Conservation (phyloP, 2,329 filamentous ascomycete genomes). For the Tolypocladium guangdongense region DNA sequence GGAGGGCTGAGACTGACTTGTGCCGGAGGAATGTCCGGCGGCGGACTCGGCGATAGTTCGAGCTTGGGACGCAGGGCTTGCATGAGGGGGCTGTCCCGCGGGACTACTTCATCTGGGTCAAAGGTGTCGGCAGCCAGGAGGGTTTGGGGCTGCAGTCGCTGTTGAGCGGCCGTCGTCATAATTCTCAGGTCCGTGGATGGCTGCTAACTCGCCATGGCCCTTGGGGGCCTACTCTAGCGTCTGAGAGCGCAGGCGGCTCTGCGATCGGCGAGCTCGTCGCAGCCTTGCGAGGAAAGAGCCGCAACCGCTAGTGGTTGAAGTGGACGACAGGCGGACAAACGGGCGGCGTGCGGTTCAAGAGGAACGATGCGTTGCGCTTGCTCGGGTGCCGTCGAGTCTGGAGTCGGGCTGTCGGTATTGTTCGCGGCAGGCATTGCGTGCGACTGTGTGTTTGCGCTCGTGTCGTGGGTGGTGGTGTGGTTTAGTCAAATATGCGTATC, state of each 20-base stretch:
- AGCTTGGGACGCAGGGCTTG: conserved; percentile 21
- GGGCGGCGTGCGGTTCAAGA: background rate
- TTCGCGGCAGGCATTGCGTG: background rate
- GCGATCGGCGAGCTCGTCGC: background rate
- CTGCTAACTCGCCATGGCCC: conserved; percentile 24
- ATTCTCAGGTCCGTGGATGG: conserved; percentile 17
- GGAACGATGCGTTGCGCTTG: background rate
- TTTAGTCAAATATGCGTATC: background rate
- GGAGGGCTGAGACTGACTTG: conserved; percentile 23
- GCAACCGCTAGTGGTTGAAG: background rate
- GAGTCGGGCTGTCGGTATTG: background rate
- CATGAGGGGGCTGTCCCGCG: conserved; percentile 29
- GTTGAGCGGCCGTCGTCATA: conserved; percentile 29
- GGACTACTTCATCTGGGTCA: conserved; percentile 32
- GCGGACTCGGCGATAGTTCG: conserved; percentile 20
- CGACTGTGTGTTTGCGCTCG: background rate
- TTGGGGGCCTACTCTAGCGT: conserved; percentile 1
- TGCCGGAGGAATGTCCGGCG: conserved; percentile 23
- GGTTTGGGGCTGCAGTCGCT: conserved; percentile 19
- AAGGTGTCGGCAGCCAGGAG: conserved; percentile 23
- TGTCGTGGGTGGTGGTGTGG: background rate
- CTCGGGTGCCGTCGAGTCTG: background rate
- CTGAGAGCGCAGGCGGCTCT: background rate
- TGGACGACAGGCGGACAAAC: background rate
- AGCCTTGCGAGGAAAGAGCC: background rate